Conservation (phyloP, 176 grass and related monocot species). For the Thalia dealbata region DNA sequence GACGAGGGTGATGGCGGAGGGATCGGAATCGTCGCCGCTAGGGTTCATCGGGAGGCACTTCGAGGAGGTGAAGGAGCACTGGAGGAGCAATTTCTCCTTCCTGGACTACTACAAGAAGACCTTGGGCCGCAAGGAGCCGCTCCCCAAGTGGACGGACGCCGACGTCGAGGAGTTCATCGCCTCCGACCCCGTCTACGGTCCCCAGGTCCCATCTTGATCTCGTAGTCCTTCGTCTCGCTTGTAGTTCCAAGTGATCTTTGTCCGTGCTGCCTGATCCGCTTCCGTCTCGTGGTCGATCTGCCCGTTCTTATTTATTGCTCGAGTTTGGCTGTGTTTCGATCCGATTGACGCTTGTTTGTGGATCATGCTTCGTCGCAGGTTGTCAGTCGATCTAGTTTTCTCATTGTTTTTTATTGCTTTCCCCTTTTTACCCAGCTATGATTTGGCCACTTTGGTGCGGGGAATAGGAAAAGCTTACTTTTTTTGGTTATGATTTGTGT, state of each 20-base stretch:
- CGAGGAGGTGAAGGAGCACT: conserved; percentile 85
- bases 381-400: background rate
- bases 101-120: conserved; percentile 98
- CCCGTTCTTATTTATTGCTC: background rate
- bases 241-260: background rate
- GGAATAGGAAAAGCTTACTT: background rate
- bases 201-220: conserved; percentile 41
- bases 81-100: conserved; percentile 79
- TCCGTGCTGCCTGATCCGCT: background rate
- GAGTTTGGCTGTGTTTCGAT: too few relatives aligned
- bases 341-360: too few relatives aligned
- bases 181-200: conserved; percentile 73
- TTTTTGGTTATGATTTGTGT: background rate
- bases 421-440: background rate
- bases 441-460: background rate
- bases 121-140: conserved; percentile 60
- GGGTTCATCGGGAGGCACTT: conserved; percentile 50
- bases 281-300: background rate
- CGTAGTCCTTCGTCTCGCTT: background rate
- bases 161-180: conserved; percentile 88
- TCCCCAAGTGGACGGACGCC: conserved; percentile 75
- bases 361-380: background rate
- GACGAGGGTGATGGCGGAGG: background rate
- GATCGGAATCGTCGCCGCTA: conserved; percentile 9
- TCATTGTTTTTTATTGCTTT: background rate